A percentile compares a stretch with the other conserved stretches of the same genome.
Evolutionary conservation across 169 alveolate species (phyloP).

Genomic region (Cryptosporidium baileyi): DNA sequence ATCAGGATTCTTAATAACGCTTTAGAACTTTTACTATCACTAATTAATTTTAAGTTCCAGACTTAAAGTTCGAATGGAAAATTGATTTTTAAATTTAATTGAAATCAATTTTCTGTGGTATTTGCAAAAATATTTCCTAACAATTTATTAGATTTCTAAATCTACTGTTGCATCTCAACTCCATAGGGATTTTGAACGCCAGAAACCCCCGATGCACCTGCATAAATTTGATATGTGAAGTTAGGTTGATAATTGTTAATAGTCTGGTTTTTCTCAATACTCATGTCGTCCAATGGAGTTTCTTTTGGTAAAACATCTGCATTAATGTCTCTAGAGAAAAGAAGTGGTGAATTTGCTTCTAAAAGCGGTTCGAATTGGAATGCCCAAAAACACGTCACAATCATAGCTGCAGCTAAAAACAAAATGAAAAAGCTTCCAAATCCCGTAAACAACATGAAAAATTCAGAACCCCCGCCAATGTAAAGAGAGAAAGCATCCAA

Average conservation of each 20-base stretch:
- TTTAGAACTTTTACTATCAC: too few relatives aligned
- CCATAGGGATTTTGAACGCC: constrained; percentile 26
- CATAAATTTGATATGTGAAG: constrained; percentile 56
- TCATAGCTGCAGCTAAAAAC: constrained; percentile 37
- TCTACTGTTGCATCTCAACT: constrained; percentile 56
- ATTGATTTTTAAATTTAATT: too few relatives aligned
- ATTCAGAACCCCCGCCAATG: constrained; percentile 45
- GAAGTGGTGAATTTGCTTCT: constrained; percentile 31
- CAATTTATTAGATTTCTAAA: neutral
- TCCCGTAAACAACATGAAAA: constrained; percentile 44
- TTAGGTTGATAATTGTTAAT: constrained; percentile 51
- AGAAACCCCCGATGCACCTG: constrained; percentile 54
- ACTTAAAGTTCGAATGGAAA: too few relatives aligned
- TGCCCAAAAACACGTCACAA: constrained; percentile 47
- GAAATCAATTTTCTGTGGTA: neutral
- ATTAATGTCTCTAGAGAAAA: constrained; percentile 45
- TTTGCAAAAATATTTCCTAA: neutral
- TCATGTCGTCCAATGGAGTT: constrained; percentile 39
- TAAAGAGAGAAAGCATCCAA: constrained; percentile 31
- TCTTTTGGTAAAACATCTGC: constrained; percentile 65
- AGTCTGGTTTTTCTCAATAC: constrained; percentile 36
- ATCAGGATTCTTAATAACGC: too few relatives aligned
- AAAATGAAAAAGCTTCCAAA: constrained; percentile 48
- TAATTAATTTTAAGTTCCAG: too few relatives aligned
- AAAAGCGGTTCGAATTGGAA: constrained; percentile 40